Percentiles rank a stretch among this genome's conserved stretches.
These are phyloP conservation scores for Parietaria judaica DNA, from an alignment of 306 rosid species.

Conservation along the genomic window DNA sequence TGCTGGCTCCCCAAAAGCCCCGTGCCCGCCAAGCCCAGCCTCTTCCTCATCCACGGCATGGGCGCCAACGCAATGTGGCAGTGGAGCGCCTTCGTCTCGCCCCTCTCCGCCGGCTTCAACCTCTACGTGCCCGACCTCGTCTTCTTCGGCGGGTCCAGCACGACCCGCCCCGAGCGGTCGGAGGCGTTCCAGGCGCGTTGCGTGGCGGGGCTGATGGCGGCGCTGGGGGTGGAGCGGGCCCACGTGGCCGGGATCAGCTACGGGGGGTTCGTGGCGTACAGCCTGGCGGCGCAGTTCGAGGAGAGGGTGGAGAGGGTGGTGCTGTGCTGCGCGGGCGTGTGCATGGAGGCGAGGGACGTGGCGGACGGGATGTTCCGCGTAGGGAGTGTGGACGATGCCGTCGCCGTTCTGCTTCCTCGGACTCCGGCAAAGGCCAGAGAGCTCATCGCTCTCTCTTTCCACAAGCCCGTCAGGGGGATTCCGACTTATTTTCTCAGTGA, in stretches of 20 bases:
- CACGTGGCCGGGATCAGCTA: slow-evolving; percentile 63
- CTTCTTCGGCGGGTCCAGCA: slow-evolving; percentile 72
- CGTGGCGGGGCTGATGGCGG: slow-evolving; percentile 46
- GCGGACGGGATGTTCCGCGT: slow-evolving; percentile 62
- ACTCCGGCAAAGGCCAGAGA: slow-evolving; percentile 50
- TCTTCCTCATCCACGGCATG: slow-evolving; percentile 72
- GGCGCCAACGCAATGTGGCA: slow-evolving; percentile 99
- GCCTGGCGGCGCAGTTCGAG: slow-evolving; percentile 66
- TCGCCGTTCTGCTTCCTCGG: slow-evolving; percentile 48
- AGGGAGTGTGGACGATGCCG: slow-evolving; percentile 61
- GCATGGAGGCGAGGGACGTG: slow-evolving; percentile 70
- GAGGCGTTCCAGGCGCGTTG: slow-evolving; percentile 72
- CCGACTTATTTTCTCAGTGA: slow-evolving; percentile 66
- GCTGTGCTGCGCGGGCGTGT: slow-evolving; percentile 73
- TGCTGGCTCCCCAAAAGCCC: slow-evolving; percentile 65
- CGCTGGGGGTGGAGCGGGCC: slow-evolving; percentile 36
- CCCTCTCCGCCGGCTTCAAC: slow-evolving; percentile 58
- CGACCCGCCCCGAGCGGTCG: slow-evolving; percentile 53
- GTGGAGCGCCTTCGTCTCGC: slow-evolving; percentile 56
- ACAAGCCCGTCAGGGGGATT: slow-evolving; percentile 34
- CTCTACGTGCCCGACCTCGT: slow-evolving; percentile 80
- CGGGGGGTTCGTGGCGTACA: slow-evolving; percentile 83
- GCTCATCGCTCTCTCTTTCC: slow-evolving; percentile 45
- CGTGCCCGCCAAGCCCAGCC: slow-evolving; percentile 37
- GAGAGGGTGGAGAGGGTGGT: slow-evolving; percentile 59